Base-by-base conservation (phyloP, 2,329 filamentous ascomycete genomes). In the Macroventuria anomochaeta region DNA sequence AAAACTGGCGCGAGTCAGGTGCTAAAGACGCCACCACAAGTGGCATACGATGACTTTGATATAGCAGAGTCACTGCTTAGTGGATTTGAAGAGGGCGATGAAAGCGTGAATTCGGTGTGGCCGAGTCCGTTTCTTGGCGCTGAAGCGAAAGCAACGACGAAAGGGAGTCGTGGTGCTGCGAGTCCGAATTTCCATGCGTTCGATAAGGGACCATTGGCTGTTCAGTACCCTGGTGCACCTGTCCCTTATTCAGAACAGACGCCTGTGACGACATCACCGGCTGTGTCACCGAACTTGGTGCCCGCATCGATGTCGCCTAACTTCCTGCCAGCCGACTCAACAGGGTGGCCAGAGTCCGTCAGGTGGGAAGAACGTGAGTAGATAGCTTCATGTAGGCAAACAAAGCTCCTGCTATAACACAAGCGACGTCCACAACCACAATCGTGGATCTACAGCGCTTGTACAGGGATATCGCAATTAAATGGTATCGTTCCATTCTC, bases 281-380 rank as follows among this genome's bases (percentile, higher is more conserved):
- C 17, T 7, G 15, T 26, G 26, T 15, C 20, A 39, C 32, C 55
- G 7, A 36, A 44, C 10, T 13, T 53, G 15, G 39, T 34, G 18
- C 50, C 48, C 7, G 46, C 47, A 3, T 34, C 49, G 3, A 51
- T 49, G n/a, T 58, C 54, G 25, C 60, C 62, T 10, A 63, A 64
- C 18, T 62, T 58, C 15, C 10, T 29, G 10, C 32, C 56, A n/a
- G 36, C 47, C 11, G 42, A 40, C 17, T 36, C 18, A 10, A 13
- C 13, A 3, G 41, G 13, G 2, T 39, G 41, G 40, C 5, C 20
- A 1, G n/a, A 12, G 37, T 3, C 17, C 11, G 28, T 4, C 12
- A 13, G 5, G 28, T 7, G 28, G 28, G 28, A 31, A 7, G 28
- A 13, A n/a, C n/a, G n/a, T n/a, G 28, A 13, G 11, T 7, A 8